Evolutionary conservation across 495 filamentous ascomycete genomes (phyloP), one percentile per base, ranked within the genome.

Genomic region (Xylaria nigripes): DNA sequence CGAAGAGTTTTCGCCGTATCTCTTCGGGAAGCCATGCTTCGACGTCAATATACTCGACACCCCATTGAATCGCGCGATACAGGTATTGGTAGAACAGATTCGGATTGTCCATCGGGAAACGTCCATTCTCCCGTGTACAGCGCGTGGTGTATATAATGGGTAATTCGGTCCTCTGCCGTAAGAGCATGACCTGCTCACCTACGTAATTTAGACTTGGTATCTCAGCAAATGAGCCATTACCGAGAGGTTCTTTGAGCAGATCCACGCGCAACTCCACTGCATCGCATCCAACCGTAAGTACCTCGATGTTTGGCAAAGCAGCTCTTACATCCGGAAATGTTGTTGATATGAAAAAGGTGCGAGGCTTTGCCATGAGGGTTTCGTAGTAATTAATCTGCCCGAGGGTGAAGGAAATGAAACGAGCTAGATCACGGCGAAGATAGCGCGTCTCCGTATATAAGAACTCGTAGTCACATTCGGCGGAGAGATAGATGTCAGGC

Each of bases 121-220:
- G 79, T 19, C 87, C 88, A 63, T 90, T 90, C 63, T 93, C 87
- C 12, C 75, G 77, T 13, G 80, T 89, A 65, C 86, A 91, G 36
- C 88, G 78, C 2, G 85, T 89, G 1, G 88, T 93, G 67, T 89
- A 89, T 32, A 93, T 90, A 62, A 93, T 90, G 8, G 88, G 88
- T 50, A 93, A 69, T 58, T 91, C 87, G 1, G 87, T 91, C 57
- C 87, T 81, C 65, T 90, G 87, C 19, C 87, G 79, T 34, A 93
- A 66, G 2, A 89, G 65, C 86, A 91, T 90, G 48, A 91, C 76
- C 65, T 91, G 88, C 66, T 89, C 85, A 21, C 86, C 87, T 15
- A 93, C 87, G 68, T 90, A 91, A 56, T 84, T 85, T 54, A 91
- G 66, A 67, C 86, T 89, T 15, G 88, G 87, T 40, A 91, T 78